phyloP scores from a whole-genome alignment of 306 rosid species.

The Potentilla sterilis region DNA sequence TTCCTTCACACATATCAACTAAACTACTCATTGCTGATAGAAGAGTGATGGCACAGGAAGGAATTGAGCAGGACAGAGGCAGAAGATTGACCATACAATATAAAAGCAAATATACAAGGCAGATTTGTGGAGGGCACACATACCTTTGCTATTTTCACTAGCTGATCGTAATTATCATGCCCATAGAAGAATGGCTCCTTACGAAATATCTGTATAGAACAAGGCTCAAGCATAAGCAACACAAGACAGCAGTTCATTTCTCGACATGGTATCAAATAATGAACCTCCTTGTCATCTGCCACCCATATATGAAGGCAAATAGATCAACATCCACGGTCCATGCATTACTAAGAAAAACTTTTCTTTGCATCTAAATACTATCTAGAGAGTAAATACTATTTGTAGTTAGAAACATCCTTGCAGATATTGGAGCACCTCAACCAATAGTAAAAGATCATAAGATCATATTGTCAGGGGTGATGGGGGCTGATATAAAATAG shows the following conservation, averaged over 20 bases:
- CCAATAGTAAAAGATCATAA: not conserved
- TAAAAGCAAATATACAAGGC: not conserved
- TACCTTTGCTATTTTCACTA: slow-evolving; percentile 92
- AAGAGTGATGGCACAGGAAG: not conserved
- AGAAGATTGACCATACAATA: not conserved
- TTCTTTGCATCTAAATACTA: not conserved
- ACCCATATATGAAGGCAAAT: slow-evolving; percentile 30
- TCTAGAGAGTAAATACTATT: not conserved
- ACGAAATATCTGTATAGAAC: slow-evolving; percentile 75
- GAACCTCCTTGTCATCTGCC: slow-evolving; percentile 28
- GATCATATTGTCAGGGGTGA: not conserved
- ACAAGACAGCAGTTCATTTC: slow-evolving; percentile 23
- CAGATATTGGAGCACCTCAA: not conserved
- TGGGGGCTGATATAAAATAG: not conserved
- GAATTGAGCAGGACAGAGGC: not conserved
- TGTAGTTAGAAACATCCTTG: not conserved
- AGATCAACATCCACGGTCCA: slow-evolving; percentile 25
- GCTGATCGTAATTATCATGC: slow-evolving; percentile 88
- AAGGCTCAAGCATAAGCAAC: slow-evolving; percentile 40
- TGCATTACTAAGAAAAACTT: not conserved
- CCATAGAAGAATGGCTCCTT: slow-evolving; percentile 97
- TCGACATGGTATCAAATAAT: slow-evolving; percentile 23
- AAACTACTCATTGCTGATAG: not conserved
- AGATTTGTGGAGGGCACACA: not conserved
- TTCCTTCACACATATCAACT: not conserved